phyloP scores from a whole-genome alignment of 805 yeast species.

The Saturnispora hagleri region DNA sequence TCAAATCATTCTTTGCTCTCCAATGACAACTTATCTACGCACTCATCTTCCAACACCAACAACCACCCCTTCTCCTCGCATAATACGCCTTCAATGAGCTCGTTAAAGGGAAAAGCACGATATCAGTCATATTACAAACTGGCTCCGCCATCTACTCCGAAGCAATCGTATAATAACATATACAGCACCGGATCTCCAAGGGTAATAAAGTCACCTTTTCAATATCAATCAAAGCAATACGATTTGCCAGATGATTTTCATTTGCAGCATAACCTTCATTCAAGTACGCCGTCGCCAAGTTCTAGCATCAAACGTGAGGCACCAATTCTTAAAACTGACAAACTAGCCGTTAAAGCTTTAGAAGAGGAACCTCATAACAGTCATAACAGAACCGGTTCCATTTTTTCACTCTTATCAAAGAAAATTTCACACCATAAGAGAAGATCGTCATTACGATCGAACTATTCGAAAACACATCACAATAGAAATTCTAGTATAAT shows the following conservation, averaged over 20 bases:
- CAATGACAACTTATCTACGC: background rate
- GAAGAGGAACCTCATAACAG: background rate
- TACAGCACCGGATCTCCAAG: background rate
- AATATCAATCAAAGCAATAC: constrained; percentile 25
- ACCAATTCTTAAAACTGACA: background rate
- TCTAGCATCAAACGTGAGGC: constrained; percentile 5
- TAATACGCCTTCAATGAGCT: constrained; percentile 19
- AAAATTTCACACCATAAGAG: constrained; percentile 21
- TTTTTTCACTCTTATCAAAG: constrained; percentile 21
- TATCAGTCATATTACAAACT: constrained; percentile 27
- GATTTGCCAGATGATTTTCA: constrained; percentile 20
- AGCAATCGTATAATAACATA: background rate
- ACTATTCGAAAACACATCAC: constrained; percentile 9
- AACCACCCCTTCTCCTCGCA: constrained; percentile 8
- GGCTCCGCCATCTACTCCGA: constrained; percentile 16
- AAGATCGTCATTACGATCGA: constrained; percentile 19
- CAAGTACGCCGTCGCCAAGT: background rate
- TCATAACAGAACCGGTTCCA: constrained; percentile 20
- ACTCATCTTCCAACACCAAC: constrained; percentile 12
- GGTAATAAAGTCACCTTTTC: constrained; percentile 22
- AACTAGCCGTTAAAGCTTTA: background rate
- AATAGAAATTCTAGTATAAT: constrained; percentile 14
- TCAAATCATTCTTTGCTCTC: background rate
- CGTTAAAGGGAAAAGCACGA: constrained; percentile 23
- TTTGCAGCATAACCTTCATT: background rate